These are phyloP conservation scores for Protea cynaroides DNA, from an alignment of 164 flowering plant genomes.

Conservation along the genomic window DNA sequence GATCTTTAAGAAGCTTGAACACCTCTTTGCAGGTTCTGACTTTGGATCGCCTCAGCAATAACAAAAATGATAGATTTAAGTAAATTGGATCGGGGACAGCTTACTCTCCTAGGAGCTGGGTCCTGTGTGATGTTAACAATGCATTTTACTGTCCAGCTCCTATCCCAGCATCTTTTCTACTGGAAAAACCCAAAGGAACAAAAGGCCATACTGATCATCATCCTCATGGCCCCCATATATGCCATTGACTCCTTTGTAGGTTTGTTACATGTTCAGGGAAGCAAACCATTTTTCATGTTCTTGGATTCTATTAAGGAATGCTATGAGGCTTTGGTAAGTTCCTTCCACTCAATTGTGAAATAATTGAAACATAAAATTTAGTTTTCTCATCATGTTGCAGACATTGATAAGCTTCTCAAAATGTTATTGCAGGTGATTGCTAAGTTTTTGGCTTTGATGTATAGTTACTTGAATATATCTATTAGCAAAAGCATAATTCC, in stretches of 20 bases:
- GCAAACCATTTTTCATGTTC: conserved; percentile 77
- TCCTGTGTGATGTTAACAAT: conserved; percentile 52
- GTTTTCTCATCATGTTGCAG: neutral
- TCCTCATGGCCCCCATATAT: conserved; percentile 90
- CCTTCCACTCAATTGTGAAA: neutral
- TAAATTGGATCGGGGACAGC: conserved; percentile 44
- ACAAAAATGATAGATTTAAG: conserved; percentile 45
- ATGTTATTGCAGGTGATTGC: conserved; percentile 71
- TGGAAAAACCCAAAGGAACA: conserved; percentile 99
- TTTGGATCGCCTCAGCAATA: conserved; percentile 2
- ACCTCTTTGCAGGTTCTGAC: conserved; percentile 19
- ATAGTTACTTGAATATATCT: conserved; percentile 83
- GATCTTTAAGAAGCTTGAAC: conserved; percentile 6
- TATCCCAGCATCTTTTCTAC: conserved; percentile 85
- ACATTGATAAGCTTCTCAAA: conserved; percentile 3
- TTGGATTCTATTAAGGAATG: conserved; percentile 88
- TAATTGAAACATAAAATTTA: neutral
- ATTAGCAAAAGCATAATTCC: conserved; percentile 78
- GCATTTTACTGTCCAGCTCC: conserved; percentile 80
- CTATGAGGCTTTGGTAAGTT: conserved; percentile 84
- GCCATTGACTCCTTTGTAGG: conserved; percentile 79
- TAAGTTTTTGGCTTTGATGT: conserved; percentile 88
- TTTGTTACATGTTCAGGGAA: conserved; percentile 68
- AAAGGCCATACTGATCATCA: conserved; percentile 79
- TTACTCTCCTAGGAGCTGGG: conserved; percentile 61